Evolutionary conservation across 306 rosid species (phyloP), one percentile per base, ranked within the genome.

Genomic region (Erythrophleum fordii): DNA sequence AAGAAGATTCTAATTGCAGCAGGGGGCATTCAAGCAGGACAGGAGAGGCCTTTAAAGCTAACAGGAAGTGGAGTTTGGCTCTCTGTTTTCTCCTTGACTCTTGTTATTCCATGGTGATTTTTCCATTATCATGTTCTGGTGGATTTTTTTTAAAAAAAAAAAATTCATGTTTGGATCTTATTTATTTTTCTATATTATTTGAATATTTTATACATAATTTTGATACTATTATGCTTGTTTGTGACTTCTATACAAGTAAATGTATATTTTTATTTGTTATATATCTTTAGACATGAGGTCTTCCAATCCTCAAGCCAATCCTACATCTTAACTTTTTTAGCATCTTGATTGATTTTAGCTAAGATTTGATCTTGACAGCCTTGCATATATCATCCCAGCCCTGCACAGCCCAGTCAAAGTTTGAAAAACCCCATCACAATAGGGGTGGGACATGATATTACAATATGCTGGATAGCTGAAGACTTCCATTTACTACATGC

Each of bases 391-490:
- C 8, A 31, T 65, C 28, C 61, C 45, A 56, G 14, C 34, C 53
- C 64, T 8, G 28, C 49, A 39, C 28, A 39, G 53, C 53, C 73
- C 39, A 41, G 18, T 17, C 17, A 51, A 72, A 71, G 48, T 58
- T 78, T 64, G 53, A 78, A 73, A 81, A 68, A 56, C 16, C 52
- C 6, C 61, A 51, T 55, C 78, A 28, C 48, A 73, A 67, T 37
- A 81, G 20, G 35, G 77, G 70, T 26, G 79, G 39, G 68, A 31
- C 61, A 81, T 16, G 22, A 25, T 22, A 68, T 14, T 28, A 11
- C 5, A 25, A 6, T n/a, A 75, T 37, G 80, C 69, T 45, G 34
- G 17, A 67, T 13, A n/a, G 56, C 60, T 34, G 48, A 16, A 22
- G 48, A 46, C 60, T 49, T 53, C 26, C 56, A 60, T 73, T 58